phyloP scores from a whole-genome alignment of 2,329 filamentous ascomycete genomes.

The Xylariales sp. region DNA sequence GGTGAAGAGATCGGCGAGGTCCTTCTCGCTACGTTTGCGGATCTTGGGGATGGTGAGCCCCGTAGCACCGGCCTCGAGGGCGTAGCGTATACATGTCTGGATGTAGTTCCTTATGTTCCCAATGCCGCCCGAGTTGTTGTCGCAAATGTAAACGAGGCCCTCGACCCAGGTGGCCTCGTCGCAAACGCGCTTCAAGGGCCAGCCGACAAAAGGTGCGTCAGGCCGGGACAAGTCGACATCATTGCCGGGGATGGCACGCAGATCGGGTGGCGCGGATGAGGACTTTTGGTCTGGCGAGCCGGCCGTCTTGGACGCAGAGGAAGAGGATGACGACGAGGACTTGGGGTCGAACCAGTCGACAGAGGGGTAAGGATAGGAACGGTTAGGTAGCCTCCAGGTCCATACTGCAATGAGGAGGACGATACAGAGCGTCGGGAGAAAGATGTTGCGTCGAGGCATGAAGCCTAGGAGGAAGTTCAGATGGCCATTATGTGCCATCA shows the following conservation, averaged over 20 bases:
- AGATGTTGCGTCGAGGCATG: slow-evolving; percentile 49
- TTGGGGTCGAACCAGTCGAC: slow-evolving; percentile 43
- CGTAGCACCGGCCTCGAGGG: slow-evolving; percentile 60
- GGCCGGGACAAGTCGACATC: slow-evolving; percentile 53
- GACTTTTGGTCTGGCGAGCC: neutral
- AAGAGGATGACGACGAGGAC: slow-evolving; percentile 14
- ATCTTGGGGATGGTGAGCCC: slow-evolving; percentile 60
- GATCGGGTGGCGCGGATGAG: slow-evolving; percentile 11
- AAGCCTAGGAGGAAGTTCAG: slow-evolving; percentile 45
- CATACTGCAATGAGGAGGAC: slow-evolving; percentile 48
- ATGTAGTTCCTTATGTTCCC: slow-evolving; percentile 64
- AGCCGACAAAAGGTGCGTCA: slow-evolving; percentile 57
- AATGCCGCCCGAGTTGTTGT: slow-evolving; percentile 63
- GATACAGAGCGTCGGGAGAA: slow-evolving; percentile 47
- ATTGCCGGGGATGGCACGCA: slow-evolving; percentile 33
- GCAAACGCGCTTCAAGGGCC: slow-evolving; percentile 59
- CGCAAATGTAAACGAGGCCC: slow-evolving; percentile 60
- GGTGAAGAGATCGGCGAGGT: slow-evolving; percentile 57
- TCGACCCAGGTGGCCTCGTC: slow-evolving; percentile 56
- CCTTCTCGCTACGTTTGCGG: slow-evolving; percentile 55
- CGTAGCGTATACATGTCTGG: slow-evolving; percentile 62
- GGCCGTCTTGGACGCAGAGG: neutral
- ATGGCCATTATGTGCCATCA: slow-evolving; percentile 47
- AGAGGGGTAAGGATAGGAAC: slow-evolving; percentile 31
- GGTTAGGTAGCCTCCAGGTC: slow-evolving; percentile 44